phyloP scores from a whole-genome alignment of 129 eudicot species.

The Artemisia annua region DNA sequence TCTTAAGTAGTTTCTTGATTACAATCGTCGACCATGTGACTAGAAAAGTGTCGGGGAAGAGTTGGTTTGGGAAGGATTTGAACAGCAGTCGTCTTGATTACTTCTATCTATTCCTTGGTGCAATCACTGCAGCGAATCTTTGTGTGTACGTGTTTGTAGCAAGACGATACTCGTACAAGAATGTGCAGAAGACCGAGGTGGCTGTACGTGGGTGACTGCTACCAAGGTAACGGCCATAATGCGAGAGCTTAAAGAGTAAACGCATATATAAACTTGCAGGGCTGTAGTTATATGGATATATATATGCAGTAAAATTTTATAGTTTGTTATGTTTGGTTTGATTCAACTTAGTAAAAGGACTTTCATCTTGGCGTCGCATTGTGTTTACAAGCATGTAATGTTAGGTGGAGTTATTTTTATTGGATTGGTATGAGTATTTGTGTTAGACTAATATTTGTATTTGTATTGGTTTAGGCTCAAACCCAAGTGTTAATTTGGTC shows the following conservation, averaged over 20 bases:
- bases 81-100: conserved; percentile 71
- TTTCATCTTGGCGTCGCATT: neutral
- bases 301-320: conserved; percentile 2
- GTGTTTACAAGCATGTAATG: neutral
- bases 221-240: conserved; percentile 31
- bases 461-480: neutral
- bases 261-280: conserved; percentile 29
- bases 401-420: neutral
- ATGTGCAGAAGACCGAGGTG: conserved; percentile 46
- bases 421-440: neutral
- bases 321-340: conserved; percentile 3
- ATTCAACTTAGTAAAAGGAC: conserved; percentile 4
- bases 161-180: conserved; percentile 68
- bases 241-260: conserved; percentile 31
- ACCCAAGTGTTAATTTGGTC: too few relatives aligned
- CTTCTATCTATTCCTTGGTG: conserved; percentile 66
- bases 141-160: conserved; percentile 57
- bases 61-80: conserved; percentile 87
- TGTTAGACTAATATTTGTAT: neutral
- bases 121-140: conserved; percentile 45
- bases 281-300: conserved; percentile 16
- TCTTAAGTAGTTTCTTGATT: conserved; percentile 73
- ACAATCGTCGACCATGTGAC: conserved; percentile 58
- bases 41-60: conserved; percentile 37
- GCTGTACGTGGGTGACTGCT: conserved; percentile 52